phyloP scores from a whole-genome alignment of 2,329 filamentous ascomycete species.

The Aspergillus texensis region DNA sequence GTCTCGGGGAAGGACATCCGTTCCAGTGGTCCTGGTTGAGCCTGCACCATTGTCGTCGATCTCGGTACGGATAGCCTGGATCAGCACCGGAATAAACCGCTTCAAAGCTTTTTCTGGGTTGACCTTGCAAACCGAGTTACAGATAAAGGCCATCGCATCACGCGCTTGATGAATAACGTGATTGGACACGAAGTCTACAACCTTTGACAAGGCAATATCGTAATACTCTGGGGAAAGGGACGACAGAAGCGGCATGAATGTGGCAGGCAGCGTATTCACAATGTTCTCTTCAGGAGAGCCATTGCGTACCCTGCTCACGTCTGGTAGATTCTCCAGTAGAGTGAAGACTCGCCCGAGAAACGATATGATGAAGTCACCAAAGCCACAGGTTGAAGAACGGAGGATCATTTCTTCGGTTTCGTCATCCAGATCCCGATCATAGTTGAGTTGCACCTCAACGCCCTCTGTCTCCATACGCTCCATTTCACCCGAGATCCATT shows the following conservation, averaged over 20 bases:
- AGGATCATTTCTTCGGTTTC: conserved; percentile 85
- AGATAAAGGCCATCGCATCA: conserved; percentile 98
- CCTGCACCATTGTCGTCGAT: conserved; percentile 97
- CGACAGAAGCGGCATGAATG: conserved; percentile 85
- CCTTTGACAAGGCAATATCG: conserved; percentile 87
- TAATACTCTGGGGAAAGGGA: conserved; percentile 91
- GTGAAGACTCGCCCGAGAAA: conserved; percentile 95
- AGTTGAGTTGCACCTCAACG: conserved; percentile 82
- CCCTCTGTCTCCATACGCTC: conserved; percentile 90
- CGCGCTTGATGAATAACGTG: conserved; percentile 96
- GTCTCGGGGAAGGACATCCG: conserved; percentile 89
- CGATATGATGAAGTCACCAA: conserved; percentile 88
- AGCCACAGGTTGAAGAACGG: conserved; percentile 89
- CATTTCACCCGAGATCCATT: conserved; percentile 94
- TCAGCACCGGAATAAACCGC: conserved; percentile 84
- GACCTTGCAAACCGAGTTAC: conserved; percentile 94
- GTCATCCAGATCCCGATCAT: conserved; percentile 77
- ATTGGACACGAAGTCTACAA: conserved; percentile 85
- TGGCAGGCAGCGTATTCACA: conserved; percentile 90
- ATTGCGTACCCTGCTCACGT: conserved; percentile 82
- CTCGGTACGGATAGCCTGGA: conserved; percentile 89
- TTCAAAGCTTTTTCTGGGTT: conserved; percentile 92
- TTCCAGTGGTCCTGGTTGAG: conserved; percentile 89
- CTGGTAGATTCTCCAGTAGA: conserved; percentile 89
- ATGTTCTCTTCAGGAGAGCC: conserved; percentile 96